Evolutionary conservation across 2,329 filamentous ascomycete genomes (phyloP).

Genomic region (Fonsecaea multimorphosa): DNA sequence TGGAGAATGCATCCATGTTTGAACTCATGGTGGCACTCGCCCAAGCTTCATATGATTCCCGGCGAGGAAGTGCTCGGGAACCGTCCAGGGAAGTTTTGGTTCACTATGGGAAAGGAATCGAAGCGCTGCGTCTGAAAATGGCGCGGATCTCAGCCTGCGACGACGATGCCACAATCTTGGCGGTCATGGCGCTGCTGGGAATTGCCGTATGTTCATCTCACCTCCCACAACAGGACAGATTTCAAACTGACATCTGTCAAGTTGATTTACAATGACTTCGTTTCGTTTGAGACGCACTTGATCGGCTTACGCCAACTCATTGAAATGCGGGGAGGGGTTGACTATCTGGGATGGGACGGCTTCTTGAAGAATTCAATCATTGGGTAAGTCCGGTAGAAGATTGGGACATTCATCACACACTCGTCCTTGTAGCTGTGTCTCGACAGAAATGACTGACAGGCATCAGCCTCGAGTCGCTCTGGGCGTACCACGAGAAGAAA

Average conservation of each 20-base stretch:
- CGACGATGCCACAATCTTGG: conserved; percentile 25
- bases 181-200: conserved; percentile 15
- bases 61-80: conserved; percentile 1
- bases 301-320: conserved; percentile 19
- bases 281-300: conserved; percentile 20
- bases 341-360: conserved; percentile 22
- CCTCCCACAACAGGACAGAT: neutral
- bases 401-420: neutral
- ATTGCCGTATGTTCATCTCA: conserved; percentile 15
- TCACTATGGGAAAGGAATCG: conserved; percentile 23
- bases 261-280: conserved; percentile 20
- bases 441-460: conserved; percentile 3
- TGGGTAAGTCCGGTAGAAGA: conserved; percentile 8
- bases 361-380: conserved; percentile 22
- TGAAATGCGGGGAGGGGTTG: conserved; percentile 21
- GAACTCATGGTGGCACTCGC: conserved; percentile 24
- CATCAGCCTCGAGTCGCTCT: conserved; percentile 19
- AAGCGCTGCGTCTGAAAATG: conserved; percentile 19
- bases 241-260: neutral
- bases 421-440: too few relatives aligned
- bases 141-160: conserved; percentile 7
- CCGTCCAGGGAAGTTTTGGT: conserved; percentile 17
- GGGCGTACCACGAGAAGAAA: conserved; percentile 21
- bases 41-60: conserved; percentile 3
- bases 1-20: conserved; percentile 23